A percentile compares a stretch with the other conserved stretches of the same genome.
Conservation (phyloP, 805 yeast genomes). For the Ascoidea tarda region DNA sequence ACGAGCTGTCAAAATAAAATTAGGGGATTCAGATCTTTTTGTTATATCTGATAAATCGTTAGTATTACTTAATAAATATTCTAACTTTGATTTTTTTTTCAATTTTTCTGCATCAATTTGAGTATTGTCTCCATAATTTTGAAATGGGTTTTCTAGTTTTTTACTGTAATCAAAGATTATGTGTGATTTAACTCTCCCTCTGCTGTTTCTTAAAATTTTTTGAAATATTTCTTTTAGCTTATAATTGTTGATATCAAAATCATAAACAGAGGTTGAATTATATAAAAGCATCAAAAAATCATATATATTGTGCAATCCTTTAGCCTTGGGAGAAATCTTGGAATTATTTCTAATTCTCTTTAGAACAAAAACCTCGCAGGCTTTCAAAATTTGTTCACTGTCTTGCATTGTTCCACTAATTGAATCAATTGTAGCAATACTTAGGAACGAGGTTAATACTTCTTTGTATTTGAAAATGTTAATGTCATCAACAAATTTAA, state of each 20-base stretch:
- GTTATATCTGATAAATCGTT: background rate
- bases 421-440: slow-evolving; percentile 38
- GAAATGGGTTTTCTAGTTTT: slow-evolving; percentile 3
- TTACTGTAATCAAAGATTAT: slow-evolving; percentile 4
- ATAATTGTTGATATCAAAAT: background rate
- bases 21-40: background rate
- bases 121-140: slow-evolving; percentile 18
- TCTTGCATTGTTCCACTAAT: slow-evolving; percentile 89
- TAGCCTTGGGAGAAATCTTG: slow-evolving; percentile 60
- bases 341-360: slow-evolving; percentile 52
- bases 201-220: slow-evolving; percentile 7
- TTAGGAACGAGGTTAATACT: slow-evolving; percentile 44
- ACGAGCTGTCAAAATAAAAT: background rate
- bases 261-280: background rate
- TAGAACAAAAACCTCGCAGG: slow-evolving; percentile 64
- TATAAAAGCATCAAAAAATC: background rate
- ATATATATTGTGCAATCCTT: slow-evolving; percentile 58
- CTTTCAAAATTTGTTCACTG: slow-evolving; percentile 58
- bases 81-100: slow-evolving; percentile 34
- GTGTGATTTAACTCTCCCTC: slow-evolving; percentile 6
- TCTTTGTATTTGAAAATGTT: slow-evolving; percentile 65
- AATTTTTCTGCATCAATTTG: slow-evolving; percentile 26
- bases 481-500: slow-evolving; percentile 25
- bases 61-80: slow-evolving; percentile 13
- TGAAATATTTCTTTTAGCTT: slow-evolving; percentile 8